These are phyloP conservation scores for Kazachstania bromeliacearum DNA, from an alignment of 805 yeast species.

Conservation along the genomic window DNA sequence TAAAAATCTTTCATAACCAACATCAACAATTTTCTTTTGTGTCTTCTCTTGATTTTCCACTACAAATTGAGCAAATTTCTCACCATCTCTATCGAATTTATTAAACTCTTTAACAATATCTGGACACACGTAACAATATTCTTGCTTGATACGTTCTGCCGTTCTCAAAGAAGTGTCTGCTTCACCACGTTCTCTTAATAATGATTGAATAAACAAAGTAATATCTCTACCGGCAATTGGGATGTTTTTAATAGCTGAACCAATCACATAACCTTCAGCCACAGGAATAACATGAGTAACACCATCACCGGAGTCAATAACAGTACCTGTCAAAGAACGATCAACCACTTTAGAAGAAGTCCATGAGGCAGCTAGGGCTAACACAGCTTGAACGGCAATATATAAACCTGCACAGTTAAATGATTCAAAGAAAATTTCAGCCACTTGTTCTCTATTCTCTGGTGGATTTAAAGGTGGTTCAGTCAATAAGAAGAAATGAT, in stretches of 20 bases:
- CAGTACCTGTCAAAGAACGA: slow-evolving; percentile 95
- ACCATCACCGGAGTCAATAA: slow-evolving; percentile 97
- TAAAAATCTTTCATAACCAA: slow-evolving; percentile 93
- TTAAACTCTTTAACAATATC: slow-evolving; percentile 94
- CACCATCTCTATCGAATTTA: slow-evolving; percentile 89
- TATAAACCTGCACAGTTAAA: slow-evolving; percentile 98
- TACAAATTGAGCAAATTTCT: slow-evolving; percentile 84
- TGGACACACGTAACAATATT: slow-evolving; percentile 94
- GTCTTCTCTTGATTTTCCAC: slow-evolving; percentile 71
- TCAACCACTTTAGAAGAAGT: slow-evolving; percentile 92
- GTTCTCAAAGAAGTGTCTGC: slow-evolving; percentile 86
- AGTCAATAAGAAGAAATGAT: slow-evolving; percentile 87
- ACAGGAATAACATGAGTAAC: slow-evolving; percentile 98
- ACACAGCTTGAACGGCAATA: slow-evolving; percentile 97
- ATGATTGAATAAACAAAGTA: slow-evolving; percentile 83
- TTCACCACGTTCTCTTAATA: slow-evolving; percentile 95
- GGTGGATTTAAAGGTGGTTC: slow-evolving; percentile 99
- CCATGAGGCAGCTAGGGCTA: slow-evolving; percentile 98
- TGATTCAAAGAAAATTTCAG: slow-evolving; percentile 97
- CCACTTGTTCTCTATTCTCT: slow-evolving; percentile 96
- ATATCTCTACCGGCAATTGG: slow-evolving; percentile 99
- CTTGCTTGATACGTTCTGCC: slow-evolving; percentile 94
- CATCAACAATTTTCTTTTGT: slow-evolving; percentile 64
- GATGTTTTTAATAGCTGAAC: slow-evolving; percentile 91
- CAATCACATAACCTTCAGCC: slow-evolving; percentile 98